phyloP scores from a whole-genome alignment of 2,329 filamentous ascomycete species.

The Macrophomina tecta region DNA sequence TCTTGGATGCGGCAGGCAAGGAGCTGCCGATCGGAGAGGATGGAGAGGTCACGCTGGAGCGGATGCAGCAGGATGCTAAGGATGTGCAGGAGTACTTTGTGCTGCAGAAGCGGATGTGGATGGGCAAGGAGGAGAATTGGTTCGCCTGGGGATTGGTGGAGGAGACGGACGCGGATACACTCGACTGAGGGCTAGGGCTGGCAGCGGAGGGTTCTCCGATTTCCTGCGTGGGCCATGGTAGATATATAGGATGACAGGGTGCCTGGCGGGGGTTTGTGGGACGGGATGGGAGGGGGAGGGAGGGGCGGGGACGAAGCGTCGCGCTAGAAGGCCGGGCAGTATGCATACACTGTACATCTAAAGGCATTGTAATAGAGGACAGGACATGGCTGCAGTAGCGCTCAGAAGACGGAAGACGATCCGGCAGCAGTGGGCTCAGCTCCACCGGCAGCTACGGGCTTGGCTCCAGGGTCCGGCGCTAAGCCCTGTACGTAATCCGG shows the following conservation, averaged over 20 bases:
- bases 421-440: neutral
- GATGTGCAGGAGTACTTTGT: conserved; percentile 70
- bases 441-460: neutral
- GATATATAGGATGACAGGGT: neutral
- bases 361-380: neutral
- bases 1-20: conserved; percentile 33
- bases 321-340: neutral
- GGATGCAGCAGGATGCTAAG: conserved; percentile 38
- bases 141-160: conserved; percentile 68
- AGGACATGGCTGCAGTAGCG: neutral
- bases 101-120: conserved; percentile 59
- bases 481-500: conserved; percentile 22
- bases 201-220: neutral
- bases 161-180: conserved; percentile 49
- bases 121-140: conserved; percentile 60
- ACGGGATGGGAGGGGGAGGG: too few relatives aligned
- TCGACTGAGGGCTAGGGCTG: conserved; percentile 27
- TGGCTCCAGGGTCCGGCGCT: conserved; percentile 12
- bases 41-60: conserved; percentile 25
- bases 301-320: too few relatives aligned
- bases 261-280: neutral
- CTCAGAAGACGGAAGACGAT: neutral
- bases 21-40: conserved; percentile 10
- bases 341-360: conserved; percentile 10
- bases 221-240: neutral